These are phyloP conservation scores for Alternaria triticimaculans DNA, from an alignment of 2,329 filamentous ascomycete genomes.

Conservation along the genomic window DNA sequence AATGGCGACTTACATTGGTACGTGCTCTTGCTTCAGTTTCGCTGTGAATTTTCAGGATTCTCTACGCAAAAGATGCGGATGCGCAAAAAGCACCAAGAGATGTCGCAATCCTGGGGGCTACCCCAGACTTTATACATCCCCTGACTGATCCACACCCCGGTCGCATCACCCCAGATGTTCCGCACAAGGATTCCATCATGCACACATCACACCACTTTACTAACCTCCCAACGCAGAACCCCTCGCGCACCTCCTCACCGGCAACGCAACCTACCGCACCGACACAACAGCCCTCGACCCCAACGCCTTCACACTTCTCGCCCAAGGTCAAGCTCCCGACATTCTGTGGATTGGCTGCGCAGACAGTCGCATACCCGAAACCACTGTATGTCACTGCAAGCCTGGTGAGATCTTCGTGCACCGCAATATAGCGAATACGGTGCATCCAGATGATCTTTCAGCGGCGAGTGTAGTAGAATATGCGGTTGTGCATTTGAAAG, in stretches of 20 bases:
- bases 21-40: not conserved
- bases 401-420: slow-evolving; percentile 89
- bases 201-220: slow-evolving; percentile 12
- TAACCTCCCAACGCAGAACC: slow-evolving; percentile 54
- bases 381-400: slow-evolving; percentile 76
- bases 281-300: slow-evolving; percentile 71
- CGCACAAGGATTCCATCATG: not conserved
- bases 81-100: not conserved
- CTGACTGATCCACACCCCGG: not conserved
- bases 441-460: slow-evolving; percentile 67
- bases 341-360: slow-evolving; percentile 87
- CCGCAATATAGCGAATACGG: slow-evolving; percentile 83
- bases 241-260: slow-evolving; percentile 68
- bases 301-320: slow-evolving; percentile 72
- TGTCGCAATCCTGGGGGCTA: not conserved
- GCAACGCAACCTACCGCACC: slow-evolving; percentile 74
- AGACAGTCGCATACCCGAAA: slow-evolving; percentile 85
- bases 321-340: slow-evolving; percentile 69
- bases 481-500: slow-evolving; percentile 73
- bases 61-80: not conserved
- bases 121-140: not conserved
- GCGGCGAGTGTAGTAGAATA: slow-evolving; percentile 79
- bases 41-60: too few species aligned
- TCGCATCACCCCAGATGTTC: not conserved
- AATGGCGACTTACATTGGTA: not conserved